Evolutionary conservation across 2,329 filamentous ascomycete genomes (phyloP), one percentile per base, ranked within the genome.

Genomic region (Hypoxylon sp.): DNA sequence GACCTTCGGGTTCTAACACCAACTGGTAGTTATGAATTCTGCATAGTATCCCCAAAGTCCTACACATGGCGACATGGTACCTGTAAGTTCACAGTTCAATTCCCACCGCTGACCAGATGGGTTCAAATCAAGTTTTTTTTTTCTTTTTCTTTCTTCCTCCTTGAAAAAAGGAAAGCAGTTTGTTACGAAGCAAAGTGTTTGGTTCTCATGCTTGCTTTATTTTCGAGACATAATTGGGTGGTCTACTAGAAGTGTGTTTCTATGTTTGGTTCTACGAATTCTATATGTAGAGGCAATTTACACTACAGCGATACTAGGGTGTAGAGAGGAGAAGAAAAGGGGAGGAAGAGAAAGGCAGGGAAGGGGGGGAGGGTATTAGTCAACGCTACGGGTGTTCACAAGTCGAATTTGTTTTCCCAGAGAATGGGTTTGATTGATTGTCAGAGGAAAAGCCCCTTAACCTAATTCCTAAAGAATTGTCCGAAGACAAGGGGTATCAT

Each of bases 71-170:
- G 55, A 11, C 51, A 55, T 65, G 62, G 35, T 32, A 57, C 46
- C 63, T 24, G 57, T 62, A 62, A n/a, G 63, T 66, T 24, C 19
- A 39, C 7, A 44, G 27, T 58, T 64, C 47, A 15, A 56, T 56
- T 11, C 39, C 39, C 53, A 47, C 52, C 57, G 51, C 39, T 13
- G 58, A 27, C 59, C n/a, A 62, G 57, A 66, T 66, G 52, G 53
- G 47, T 58, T 58, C 19, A 13, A 46, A 24, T 13, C 15, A 46
- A 35, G 15, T 39, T 48, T 39, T 61, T 46, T 51, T 58, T 39
- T 53, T 24, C 54, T 19, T 31, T 10, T 44, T 55, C 29, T 24
- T 35, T n/a, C 21, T 11, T 10, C n/a, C n/a, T 8, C 2, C 13
- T 29, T 35, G 19, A 21, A 21, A 11, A 44, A 11, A 10, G 8